Percentiles rank a stretch among this genome's conserved stretches.
Evolutionary conservation across 768 basidiomycete species (phyloP).

Genomic region (Cystofilobasidium ferigula): DNA sequence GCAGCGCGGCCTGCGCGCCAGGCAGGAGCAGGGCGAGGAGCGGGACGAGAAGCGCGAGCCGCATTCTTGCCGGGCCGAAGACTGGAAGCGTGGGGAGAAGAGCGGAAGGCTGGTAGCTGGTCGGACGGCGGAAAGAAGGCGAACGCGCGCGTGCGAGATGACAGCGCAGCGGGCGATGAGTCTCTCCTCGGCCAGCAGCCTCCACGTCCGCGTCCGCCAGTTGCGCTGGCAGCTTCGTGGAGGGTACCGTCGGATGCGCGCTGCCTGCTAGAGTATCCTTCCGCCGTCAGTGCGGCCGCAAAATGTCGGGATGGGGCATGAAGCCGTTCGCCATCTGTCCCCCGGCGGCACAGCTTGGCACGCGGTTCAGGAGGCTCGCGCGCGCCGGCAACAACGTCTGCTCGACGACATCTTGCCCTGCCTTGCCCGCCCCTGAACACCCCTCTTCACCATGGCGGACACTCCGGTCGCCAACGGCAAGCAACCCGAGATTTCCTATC

Average conservation of each 20-base stretch:
- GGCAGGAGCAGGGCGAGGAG: constrained; percentile 6
- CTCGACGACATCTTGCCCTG: background rate
- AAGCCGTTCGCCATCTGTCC: no score
- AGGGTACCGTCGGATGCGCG: no score
- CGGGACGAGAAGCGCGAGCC: constrained; percentile 25
- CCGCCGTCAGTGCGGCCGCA: no score
- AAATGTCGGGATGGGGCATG: no score
- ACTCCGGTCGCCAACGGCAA: background rate
- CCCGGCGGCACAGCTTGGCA: no score
- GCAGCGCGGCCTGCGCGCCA: constrained; percentile 53
- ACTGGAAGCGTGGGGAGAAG: background rate
- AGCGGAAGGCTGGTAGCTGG: background rate
- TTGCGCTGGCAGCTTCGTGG: no score
- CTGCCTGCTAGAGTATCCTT: no score
- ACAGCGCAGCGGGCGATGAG: no score
- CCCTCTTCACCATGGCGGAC: background rate
- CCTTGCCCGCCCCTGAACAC: background rate
- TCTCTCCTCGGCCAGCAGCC: no score
- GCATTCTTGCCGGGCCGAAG: constrained; percentile 15
- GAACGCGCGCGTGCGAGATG: background rate
- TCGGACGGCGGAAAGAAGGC: background rate
- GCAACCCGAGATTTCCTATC: constrained; percentile 7
- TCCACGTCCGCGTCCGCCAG: no score
- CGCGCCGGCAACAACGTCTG: no score
- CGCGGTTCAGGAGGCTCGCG: no score